phyloP scores from a whole-genome alignment of 2,329 filamentous ascomycete species.

The Mollisiaceae sp. region DNA sequence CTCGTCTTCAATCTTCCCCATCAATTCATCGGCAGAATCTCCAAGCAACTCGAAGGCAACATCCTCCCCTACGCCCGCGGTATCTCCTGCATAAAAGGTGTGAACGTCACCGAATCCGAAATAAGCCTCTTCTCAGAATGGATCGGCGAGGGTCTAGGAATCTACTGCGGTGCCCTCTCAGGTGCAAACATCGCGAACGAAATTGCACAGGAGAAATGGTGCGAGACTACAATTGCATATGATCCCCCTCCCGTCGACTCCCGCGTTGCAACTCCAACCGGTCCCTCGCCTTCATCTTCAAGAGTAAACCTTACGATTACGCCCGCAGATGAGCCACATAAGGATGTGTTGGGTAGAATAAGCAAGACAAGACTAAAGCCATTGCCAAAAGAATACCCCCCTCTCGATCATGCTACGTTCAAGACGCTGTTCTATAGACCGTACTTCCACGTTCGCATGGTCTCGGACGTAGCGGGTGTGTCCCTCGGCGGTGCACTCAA shows the following conservation, averaged over 20 bases:
- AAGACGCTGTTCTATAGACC: slow-evolving; percentile 90
- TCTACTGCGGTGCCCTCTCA: slow-evolving; percentile 95
- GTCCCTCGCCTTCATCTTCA: slow-evolving; percentile 54
- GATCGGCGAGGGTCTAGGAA: slow-evolving; percentile 87
- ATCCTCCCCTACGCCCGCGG: slow-evolving; percentile 91
- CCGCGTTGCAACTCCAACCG: slow-evolving; percentile 68
- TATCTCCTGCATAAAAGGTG: slow-evolving; percentile 97
- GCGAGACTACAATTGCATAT: slow-evolving; percentile 95
- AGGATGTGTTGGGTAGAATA: slow-evolving; percentile 68
- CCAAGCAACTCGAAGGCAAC: slow-evolving; percentile 82
- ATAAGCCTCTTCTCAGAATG: slow-evolving; percentile 92
- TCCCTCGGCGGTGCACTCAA: slow-evolving; percentile 94
- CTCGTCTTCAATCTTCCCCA: slow-evolving; percentile 97
- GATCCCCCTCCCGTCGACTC: slow-evolving; percentile 91
- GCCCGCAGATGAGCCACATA: slow-evolving; percentile 59
- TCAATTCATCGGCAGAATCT: slow-evolving; percentile 90
- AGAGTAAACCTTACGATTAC: slow-evolving; percentile 57
- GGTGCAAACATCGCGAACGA: slow-evolving; percentile 97
- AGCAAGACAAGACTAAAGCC: slow-evolving; percentile 75
- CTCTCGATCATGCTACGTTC: slow-evolving; percentile 83
- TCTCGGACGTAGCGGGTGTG: slow-evolving; percentile 94
- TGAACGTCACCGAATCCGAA: slow-evolving; percentile 86
- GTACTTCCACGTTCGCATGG: slow-evolving; percentile 96
- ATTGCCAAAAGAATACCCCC: slow-evolving; percentile 81
- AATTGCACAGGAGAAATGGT: slow-evolving; percentile 95